Evolutionary conservation across 768 basidiomycete species (phyloP), one percentile per base, ranked within the genome.

Genomic region (Amanita brunnescens): DNA sequence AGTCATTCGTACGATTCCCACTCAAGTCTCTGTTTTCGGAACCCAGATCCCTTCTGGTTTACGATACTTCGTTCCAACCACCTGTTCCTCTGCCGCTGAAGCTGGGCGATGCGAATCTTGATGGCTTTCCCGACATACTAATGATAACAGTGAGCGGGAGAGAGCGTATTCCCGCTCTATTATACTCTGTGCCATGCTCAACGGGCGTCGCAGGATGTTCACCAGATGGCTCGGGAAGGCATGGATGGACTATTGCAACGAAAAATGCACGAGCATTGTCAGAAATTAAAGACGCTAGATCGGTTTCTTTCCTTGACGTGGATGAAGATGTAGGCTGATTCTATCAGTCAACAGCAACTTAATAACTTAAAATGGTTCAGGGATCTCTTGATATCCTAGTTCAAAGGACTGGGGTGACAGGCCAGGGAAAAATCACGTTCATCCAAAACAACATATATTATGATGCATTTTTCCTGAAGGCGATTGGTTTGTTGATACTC

Each of bases 401-500:
- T 0, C 93, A 95, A 61, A 71, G 96, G 37, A 81, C 83, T 0
- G 92, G 91, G 1, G 68, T 70, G 3, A 79, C 81, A 47, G 77
- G 78, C 2, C 59, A 65, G 39, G 85, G 85, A 12, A 80, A 76
- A 35, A 68, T 90, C 14, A 61, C 80, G 4, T 95, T 99, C 61
- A 72, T 99, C 43, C 92, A 95, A 68, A 99, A 99, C 62, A 98
- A 97, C 65, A 90, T 94, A 61, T 98, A 95, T 61, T 93, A 93
- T 62, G 96, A 99, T 57, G 95, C 96, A 0, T 99, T 99, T 73
- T 99, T 98, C 79, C 74, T 98, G 47, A 97, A 97, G 62, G 91
- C 96, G 2, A 88, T 93, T 38, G 86, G 94, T 95, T 38, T 39
- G 81, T 67, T 20, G 8, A 48, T 35, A 34, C 30, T 20, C 32